These are phyloP conservation scores for Athelia psychrophila DNA, from an alignment of 1,284 basidiomycete genomes.

Conservation along the genomic window DNA sequence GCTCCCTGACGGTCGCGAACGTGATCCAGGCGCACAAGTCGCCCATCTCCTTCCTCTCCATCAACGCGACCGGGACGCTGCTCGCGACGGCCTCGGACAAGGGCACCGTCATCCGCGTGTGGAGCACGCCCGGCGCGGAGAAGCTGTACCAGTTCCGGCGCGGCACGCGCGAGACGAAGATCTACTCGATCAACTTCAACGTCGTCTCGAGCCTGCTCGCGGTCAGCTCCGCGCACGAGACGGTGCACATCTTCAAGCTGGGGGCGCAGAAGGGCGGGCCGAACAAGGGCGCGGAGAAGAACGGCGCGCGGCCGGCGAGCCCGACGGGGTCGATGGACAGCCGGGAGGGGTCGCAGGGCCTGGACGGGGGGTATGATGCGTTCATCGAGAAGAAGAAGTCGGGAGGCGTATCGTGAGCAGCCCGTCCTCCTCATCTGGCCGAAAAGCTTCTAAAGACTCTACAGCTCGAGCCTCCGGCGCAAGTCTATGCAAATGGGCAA, in stretches of 20 bases:
- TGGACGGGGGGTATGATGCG: conserved; percentile 75
- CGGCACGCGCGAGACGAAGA: conserved; percentile 83
- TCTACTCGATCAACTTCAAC: conserved; percentile 94
- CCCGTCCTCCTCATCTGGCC: conserved; percentile 1
- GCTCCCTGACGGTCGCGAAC: conserved; percentile 88
- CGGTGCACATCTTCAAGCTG: conserved; percentile 96
- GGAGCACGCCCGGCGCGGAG: conserved; percentile 88
- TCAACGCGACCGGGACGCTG: conserved; percentile 87
- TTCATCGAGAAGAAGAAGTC: conserved; percentile 66
- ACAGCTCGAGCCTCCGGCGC: conserved; percentile 58
- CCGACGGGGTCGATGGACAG: conserved; percentile 67
- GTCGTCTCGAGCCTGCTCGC: conserved; percentile 80
- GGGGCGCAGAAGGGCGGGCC: conserved; percentile 29
- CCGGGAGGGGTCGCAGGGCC: conserved; percentile 48
- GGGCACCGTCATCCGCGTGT: conserved; percentile 96
- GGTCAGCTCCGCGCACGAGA: conserved; percentile 91
- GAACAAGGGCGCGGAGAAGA: conserved; percentile 7
- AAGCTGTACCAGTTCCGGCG: conserved; percentile 94
- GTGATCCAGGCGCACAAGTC: conserved; percentile 98
- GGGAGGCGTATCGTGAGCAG: conserved; percentile 49
- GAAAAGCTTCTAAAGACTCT: neutral
- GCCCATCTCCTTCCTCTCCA: conserved; percentile 83
- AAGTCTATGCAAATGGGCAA: conserved; percentile 81
- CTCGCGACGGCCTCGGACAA: conserved; percentile 95
- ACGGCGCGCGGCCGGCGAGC: conserved; percentile 38